Percentiles rank a stretch among this genome's conserved stretches.
Conservation (phyloP, 768 basidiomycete genomes). For the Porphyrellus cyaneotinctus region DNA sequence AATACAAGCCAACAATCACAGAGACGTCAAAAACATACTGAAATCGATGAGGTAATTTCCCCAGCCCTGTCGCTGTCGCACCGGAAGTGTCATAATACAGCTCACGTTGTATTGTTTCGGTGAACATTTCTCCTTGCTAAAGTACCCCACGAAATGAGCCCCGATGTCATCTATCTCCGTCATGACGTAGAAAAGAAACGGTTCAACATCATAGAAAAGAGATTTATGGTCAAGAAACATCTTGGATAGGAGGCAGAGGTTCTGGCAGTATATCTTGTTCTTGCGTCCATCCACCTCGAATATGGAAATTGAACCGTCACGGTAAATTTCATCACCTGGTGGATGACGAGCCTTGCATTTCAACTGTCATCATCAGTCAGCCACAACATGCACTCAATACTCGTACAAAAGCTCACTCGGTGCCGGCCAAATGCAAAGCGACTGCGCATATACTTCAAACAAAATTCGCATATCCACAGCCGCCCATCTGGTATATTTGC, state of each 20-base stretch:
- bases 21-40: slow-evolving; percentile 48
- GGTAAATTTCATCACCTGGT: slow-evolving; percentile 97
- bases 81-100: slow-evolving; percentile 98
- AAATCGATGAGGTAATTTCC: slow-evolving; percentile 97
- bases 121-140: slow-evolving; percentile 97
- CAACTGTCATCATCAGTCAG: slow-evolving; percentile 47
- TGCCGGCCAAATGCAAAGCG: slow-evolving; percentile 82
- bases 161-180: slow-evolving; percentile 87
- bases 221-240: slow-evolving; percentile 99
- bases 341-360: slow-evolving; percentile 96
- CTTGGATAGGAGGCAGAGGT: slow-evolving; percentile 93
- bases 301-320: slow-evolving; percentile 82
- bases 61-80: slow-evolving; percentile 93
- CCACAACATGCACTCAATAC: neutral
- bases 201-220: slow-evolving; percentile 98
- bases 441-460: slow-evolving; percentile 97
- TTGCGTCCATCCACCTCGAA: slow-evolving; percentile 98
- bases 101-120: slow-evolving; percentile 96
- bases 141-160: slow-evolving; percentile 95
- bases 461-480: slow-evolving; percentile 97
- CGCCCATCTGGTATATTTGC: slow-evolving; percentile 86
- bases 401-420: slow-evolving; percentile 50
- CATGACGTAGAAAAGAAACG: slow-evolving; percentile 98
- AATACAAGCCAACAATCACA: slow-evolving; percentile 3
- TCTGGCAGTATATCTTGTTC: slow-evolving; percentile 99